Percentiles rank a stretch among this genome's conserved stretches.
phyloP scores from a whole-genome alignment of 768 basidiomycete genomes.

The Suillus discolor region DNA sequence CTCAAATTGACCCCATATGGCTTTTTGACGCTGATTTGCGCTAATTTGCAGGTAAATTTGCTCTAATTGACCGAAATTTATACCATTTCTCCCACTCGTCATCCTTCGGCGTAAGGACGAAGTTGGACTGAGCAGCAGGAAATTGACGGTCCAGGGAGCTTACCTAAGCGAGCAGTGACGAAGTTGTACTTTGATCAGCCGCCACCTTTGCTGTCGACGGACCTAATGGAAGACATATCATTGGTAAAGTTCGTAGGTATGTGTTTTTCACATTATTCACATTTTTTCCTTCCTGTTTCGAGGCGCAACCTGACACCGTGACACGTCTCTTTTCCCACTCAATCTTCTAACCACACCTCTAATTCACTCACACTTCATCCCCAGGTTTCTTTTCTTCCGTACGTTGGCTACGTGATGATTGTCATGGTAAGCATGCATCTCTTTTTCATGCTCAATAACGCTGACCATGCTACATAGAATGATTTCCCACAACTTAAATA shows the following conservation, averaged over 20 bases:
- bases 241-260: slow-evolving; percentile 94
- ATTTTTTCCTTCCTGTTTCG: too few relatives aligned
- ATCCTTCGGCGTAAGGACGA: too few relatives aligned
- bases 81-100: too few relatives aligned
- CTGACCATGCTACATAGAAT: slow-evolving; percentile 55
- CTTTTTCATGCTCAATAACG: slow-evolving; percentile 1
- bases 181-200: too few relatives aligned
- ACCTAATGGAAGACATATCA: slow-evolving; percentile 64
- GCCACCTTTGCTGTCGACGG: too few relatives aligned
- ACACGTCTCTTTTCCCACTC: background rate
- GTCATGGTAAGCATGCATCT: slow-evolving; percentile 22
- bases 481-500: slow-evolving; percentile 97
- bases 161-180: too few relatives aligned
- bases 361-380: slow-evolving; percentile 1
- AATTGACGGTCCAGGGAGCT: too few relatives aligned
- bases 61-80: too few relatives aligned
- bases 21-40: too few relatives aligned
- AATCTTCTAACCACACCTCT: background rate
- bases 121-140: too few relatives aligned
- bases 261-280: slow-evolving; percentile 31
- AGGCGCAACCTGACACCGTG: background rate
- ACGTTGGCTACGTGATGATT: slow-evolving; percentile 94
- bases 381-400: slow-evolving; percentile 78
- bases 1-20: too few relatives aligned
- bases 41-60: too few relatives aligned